A percentile compares a stretch with the other conserved stretches of the same genome.
Conservation (phyloP, 2,329 filamentous ascomycete genomes). For the Hyphodiscus sp. region DNA sequence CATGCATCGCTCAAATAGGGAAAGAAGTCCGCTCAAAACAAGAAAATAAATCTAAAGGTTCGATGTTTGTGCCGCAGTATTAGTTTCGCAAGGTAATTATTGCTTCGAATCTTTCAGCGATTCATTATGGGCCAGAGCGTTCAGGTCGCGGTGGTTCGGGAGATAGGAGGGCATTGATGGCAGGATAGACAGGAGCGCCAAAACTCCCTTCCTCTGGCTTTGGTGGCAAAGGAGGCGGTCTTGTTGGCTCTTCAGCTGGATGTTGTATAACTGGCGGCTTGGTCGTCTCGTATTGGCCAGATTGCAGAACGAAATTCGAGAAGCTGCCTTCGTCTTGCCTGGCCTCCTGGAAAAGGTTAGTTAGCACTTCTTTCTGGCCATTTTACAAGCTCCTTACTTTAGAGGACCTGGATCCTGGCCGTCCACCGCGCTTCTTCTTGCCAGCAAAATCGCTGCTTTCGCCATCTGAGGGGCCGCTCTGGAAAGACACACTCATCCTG, state of each 20-base stretch:
- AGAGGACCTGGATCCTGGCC: constrained; percentile 11
- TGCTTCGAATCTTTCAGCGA: too few species aligned
- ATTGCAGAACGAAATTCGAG: background rate
- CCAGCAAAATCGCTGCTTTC: constrained; percentile 11
- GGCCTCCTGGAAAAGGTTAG: constrained; percentile 2
- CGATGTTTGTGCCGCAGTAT: background rate
- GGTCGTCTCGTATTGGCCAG: background rate
- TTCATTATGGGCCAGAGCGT: background rate
- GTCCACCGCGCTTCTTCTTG: constrained; percentile 16
- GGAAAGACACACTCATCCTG: background rate
- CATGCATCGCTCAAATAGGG: background rate
- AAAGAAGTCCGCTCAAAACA: background rate
- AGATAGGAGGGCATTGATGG: background rate
- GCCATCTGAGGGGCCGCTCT: background rate
- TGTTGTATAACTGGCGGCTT: background rate
- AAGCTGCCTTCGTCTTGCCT: constrained; percentile 20
- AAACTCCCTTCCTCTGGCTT: background rate
- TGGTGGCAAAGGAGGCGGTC: background rate
- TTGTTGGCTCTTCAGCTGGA: background rate
- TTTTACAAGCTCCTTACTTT: constrained; percentile 13
- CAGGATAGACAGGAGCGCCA: background rate
- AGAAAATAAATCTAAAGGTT: background rate
- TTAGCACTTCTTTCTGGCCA: background rate
- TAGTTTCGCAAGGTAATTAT: too few species aligned
- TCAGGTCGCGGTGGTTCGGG: background rate